Conservation (phyloP, 2,329 filamentous ascomycete genomes). For the Hirsutella thompsonii region DNA sequence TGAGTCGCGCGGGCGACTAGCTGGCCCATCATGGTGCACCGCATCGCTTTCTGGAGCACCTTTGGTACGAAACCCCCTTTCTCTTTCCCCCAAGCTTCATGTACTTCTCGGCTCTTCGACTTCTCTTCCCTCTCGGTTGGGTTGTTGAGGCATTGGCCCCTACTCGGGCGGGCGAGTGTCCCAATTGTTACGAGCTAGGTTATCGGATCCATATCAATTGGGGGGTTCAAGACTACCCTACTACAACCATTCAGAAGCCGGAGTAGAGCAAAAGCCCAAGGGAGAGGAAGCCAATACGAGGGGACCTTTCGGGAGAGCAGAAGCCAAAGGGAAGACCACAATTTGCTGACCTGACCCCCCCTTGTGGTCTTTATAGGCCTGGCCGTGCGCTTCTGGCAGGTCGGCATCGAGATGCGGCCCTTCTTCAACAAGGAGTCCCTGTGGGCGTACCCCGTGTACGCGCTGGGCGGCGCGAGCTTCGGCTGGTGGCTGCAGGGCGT, state of each 20-base stretch:
- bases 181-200: too few species aligned
- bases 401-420: conserved; percentile 96
- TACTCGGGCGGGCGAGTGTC: too few species aligned
- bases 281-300: too few species aligned
- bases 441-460: conserved; percentile 89
- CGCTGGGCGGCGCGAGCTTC: conserved; percentile 74
- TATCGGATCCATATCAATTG: too few species aligned
- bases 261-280: too few species aligned
- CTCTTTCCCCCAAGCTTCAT: conserved; percentile 11
- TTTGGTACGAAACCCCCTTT: too few species aligned
- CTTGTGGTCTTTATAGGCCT: conserved; percentile 54
- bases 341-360: not conserved
- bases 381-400: conserved; percentile 86
- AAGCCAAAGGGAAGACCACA: not conserved
- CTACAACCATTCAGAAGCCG: too few species aligned
- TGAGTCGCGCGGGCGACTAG: conserved; percentile 3
- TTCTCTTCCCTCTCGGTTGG: not conserved
- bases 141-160: too few species aligned
- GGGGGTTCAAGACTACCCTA: too few species aligned
- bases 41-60: conserved; percentile 72
- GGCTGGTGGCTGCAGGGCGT: conserved; percentile 95
- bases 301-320: not conserved
- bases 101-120: not conserved
- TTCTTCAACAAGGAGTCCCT: conserved; percentile 75
- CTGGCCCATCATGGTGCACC: conserved; percentile 41